Evolutionary conservation across 257 asterid species (phyloP), one percentile per base, ranked within the genome.

Genomic region (Ilex aquifolium): DNA sequence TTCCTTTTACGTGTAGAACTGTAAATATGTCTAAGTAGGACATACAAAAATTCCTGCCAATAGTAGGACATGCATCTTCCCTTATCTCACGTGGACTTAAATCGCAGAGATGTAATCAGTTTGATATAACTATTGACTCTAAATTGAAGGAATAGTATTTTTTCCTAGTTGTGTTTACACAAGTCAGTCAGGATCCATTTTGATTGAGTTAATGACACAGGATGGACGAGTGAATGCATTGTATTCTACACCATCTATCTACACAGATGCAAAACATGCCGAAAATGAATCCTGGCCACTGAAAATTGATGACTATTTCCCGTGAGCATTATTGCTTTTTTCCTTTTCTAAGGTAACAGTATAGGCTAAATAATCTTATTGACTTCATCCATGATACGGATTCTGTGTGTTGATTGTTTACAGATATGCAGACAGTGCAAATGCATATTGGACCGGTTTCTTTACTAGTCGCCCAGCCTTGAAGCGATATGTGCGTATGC

Each of bases 401-500:
- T 59, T 10, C 13, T 46, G 44, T 14, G 36, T 70, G 39, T 61
- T 59, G 17, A 12, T 52, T 71, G 66, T 21, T 59, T 57, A 63
- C 70, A 90, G 97, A 68, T 90, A 90, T 67, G 97, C 95, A 57
- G 84, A 78, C 58, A 42, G 55, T 32, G 32, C 75, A 51, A 65
- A 82, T 80, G 75, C 97, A 65, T 90, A 87, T 81, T 90, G 90
- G 90, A 90, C 97, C 52, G 97, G 97, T 44, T 87, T 59, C 75
- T 90, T 57, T 71, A 87, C 97, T 42, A 90, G 97, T 73, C 88
- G 97, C 30, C 95, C 97, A 10, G 95, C 78, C 67, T 77, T 90
- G 21, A 90, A 90, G 76, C 59, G 90, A 77, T 90, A 83, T 30
- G 57, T 90, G 56, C 95, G 92, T 61, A 61, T 72, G 69, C 79